Base-by-base conservation (phyloP, 768 basidiomycete genomes). In the Boletus rufocinnamomeus region DNA sequence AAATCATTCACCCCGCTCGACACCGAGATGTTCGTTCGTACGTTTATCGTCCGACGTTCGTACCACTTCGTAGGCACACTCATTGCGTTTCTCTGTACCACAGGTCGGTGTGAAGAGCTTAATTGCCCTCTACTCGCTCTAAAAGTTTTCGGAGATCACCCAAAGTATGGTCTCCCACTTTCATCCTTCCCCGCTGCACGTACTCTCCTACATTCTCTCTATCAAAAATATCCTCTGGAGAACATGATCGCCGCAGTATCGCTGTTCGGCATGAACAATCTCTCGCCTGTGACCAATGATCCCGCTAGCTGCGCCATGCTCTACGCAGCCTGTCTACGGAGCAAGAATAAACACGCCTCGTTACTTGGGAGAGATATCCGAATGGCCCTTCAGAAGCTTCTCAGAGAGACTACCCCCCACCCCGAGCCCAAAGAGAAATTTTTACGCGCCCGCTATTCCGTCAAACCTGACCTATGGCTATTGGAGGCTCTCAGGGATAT, bases 41-140 rank as follows among this genome's bases (percentile, higher is more conserved):
- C 69, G 85, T 82, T 3, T 3, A 17, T 43, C 44, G 2, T 28
- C n/a, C 10, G 9, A 16, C 0, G 4, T 8, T 23, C 19, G 16
- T 37, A 10, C 30, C 28, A 0, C 54, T 49, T 59, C 28, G 3
- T 27, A 34, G 10, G 7, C 21, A 10, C 4, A 28, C 27, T 61
- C 32, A 56, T 51, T 23, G 11, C 8, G 4, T 50, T 19, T 51
- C 2, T 46, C 57, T 35, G 21, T 41, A 2, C 32, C 19, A 38
- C 37, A 90, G 87, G 82, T 25, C 87, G 88, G 10, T 89, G 86
- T 54, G 76, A 80, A 58, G 79, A 86, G 63, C 78, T 88, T 2
- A 66, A 72, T 16, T 83, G 82, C 56, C 82, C 84, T 4, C 63
- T 72, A 27, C 77, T 88, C 40, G 85, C 86, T 4, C 73, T 90